Conservation (phyloP, 306 rosid genomes). For the Fragaria vesca region DNA sequence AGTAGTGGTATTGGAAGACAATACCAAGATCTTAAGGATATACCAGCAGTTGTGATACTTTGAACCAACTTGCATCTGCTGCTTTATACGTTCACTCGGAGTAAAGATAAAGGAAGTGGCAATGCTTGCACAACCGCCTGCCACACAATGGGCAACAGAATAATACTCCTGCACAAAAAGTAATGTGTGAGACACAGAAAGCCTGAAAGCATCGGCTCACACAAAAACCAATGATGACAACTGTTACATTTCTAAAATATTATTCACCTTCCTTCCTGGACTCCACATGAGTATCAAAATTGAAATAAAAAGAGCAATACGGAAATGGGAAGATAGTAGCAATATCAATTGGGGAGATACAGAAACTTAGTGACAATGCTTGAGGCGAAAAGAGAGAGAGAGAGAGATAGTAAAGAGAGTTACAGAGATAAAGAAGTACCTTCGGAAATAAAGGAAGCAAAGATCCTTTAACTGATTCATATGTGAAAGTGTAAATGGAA, state of each 20-base stretch:
- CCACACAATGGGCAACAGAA: conserved; percentile 77
- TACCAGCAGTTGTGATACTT: conserved; percentile 93
- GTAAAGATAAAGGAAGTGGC: conserved; percentile 96
- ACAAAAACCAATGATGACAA: conserved; percentile 10
- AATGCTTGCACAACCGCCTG: conserved; percentile 94
- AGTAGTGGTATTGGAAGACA: conserved; percentile 17
- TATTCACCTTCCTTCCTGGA: not conserved
- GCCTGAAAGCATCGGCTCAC: conserved; percentile 14
- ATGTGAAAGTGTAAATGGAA: conserved; percentile 86
- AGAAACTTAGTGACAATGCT: conserved; percentile 9
- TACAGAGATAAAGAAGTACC: conserved; percentile 40
- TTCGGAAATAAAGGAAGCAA: conserved; percentile 77
- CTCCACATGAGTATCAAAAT: not conserved
- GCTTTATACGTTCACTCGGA: conserved; percentile 95
- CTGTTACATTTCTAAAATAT: not conserved
- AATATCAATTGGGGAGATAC: not conserved
- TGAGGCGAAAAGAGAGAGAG: conserved; percentile 9
- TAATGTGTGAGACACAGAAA: conserved; percentile 32
- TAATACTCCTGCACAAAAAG: conserved; percentile 63
- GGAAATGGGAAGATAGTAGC: not conserved
- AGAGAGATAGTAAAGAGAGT: conserved; percentile 1
- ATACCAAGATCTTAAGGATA: conserved; percentile 30
- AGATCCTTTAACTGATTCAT: conserved; percentile 86
- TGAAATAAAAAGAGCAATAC: not conserved
- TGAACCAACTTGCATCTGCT: conserved; percentile 94